Evolutionary conservation across 2,329 filamentous ascomycete species (phyloP), one percentile per base, ranked within the genome.

Genomic region (Aschersonia sp.): DNA sequence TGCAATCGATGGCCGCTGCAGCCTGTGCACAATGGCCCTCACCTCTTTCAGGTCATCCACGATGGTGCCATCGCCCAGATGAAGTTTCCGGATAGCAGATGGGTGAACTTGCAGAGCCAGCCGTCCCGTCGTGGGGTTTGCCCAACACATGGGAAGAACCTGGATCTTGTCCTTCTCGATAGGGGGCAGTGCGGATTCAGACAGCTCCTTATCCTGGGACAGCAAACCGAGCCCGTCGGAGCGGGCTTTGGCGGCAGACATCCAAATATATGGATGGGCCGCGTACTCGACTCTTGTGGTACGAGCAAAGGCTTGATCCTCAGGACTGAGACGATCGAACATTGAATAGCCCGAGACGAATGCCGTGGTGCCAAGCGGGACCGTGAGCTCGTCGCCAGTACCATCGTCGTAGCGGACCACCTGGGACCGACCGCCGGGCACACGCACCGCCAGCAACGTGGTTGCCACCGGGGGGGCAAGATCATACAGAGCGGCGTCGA

Each of bases 221-320:
- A 83, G 67, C 49, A 89, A 65, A n/a, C 85, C 85, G 0, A 89
- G 74, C 0, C 85, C 85, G 46, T 80, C 77, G 5, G 82, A 69
- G 12, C 76, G 77, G 40, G 82, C 81, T 55, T 76, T 78, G 44
- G 84, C 82, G 30, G 69, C 61, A 50, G 74, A 79, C 82, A 89
- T 89, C 85, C 85, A 91, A 52, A 89, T 78, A 62, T 89, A 89
- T 4, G 85, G 85, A 55, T 89, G 85, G 3, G 85, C 73, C 0
- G 84, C 84, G 58, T 89, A 89, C 63, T 89, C 83, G 44, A 87
- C 74, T 50, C 71, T 77, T 28, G 82, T 82, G 4, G 71, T 76
- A 46, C 79, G 74, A 1, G 73, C 84, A 54, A 89, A 85, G 43
- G 73, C 71, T 61, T 85, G 76, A 56, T 88, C 82, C 43, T 73